Base-by-base conservation (phyloP, 176 grass and related monocot species). In the Olyra latifolia region DNA sequence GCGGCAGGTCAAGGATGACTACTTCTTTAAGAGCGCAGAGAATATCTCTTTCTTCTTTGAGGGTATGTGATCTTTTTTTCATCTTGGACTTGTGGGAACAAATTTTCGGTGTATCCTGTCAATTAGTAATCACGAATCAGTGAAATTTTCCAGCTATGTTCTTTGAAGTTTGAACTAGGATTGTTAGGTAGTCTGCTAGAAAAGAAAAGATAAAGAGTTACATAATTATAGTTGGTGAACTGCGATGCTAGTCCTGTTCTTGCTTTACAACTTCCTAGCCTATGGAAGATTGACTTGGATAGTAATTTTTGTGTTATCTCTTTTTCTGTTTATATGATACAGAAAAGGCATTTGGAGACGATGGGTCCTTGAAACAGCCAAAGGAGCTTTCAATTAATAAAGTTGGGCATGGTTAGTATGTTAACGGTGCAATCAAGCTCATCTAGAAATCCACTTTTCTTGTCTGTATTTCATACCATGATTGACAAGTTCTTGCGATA, bases 31-130 rank as follows among this genome's bases (percentile, higher is more conserved):
- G 44, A 95, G 92, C 14, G 92, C 92, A 10, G 95, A 95, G 80
- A 98, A 95, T 43, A 98, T 95, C 58, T 98, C 95, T 1, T 95
- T 98, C 54, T 98, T 98, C 88, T 98, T 98, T 17, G 95, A 98
- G 80, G 95, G 95, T 98, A 50, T 50, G 80, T 75, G 38, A 15
- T 80, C 66, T 56, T 22, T 56, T 22, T 79, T 54, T 76, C 42
- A 20, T 54, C 47, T 69, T 62, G 20, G 41, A 44, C 52, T 39
- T 49, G 14, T 41, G 39, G 54, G 39, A 32, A 62, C 47, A 62
- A 65, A 17, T 41, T 29, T 56, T 5, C 0, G 10, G 52, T 64
- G 45, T 64, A 25, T 40, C 16, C 17, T 81, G 29, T 24, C 17
- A 68, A 86, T 48, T 80, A 55, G 60, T n/a, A 83, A 25, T 61